phyloP scores from a whole-genome alignment of 768 basidiomycete genomes.

The Leccinellum luteum region DNA sequence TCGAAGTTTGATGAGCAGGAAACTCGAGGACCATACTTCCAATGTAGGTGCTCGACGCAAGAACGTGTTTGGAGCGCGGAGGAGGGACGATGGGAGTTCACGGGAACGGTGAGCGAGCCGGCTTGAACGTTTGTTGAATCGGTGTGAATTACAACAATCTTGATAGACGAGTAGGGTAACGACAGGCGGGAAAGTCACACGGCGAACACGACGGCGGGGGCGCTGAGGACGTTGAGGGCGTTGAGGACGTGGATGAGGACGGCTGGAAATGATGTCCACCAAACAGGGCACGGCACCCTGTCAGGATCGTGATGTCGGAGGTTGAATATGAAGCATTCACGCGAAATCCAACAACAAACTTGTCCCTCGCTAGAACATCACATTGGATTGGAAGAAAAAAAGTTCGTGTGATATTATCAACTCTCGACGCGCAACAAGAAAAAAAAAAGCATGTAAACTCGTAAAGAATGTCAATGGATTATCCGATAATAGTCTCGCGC shows the following conservation, averaged over 20 bases:
- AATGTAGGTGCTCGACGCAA: background rate
- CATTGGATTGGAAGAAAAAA: slow-evolving; percentile 9
- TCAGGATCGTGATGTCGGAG: slow-evolving; percentile 23
- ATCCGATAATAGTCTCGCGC: slow-evolving; percentile 35
- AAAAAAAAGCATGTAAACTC: slow-evolving; percentile 22
- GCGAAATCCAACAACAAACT: background rate
- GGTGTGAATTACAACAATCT: slow-evolving; percentile 16
- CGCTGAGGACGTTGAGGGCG: slow-evolving; percentile 7
- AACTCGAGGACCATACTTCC: slow-evolving; percentile 30
- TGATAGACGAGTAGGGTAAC: slow-evolving; percentile 1
- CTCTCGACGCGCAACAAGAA: slow-evolving; percentile 26
- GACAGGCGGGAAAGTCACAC: slow-evolving; percentile 6
- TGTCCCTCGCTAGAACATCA: slow-evolving; percentile 1
- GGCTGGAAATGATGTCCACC: slow-evolving; percentile 5
- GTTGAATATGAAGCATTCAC: slow-evolving; percentile 22
- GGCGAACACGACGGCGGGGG: background rate
- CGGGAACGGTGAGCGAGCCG: slow-evolving; percentile 5
- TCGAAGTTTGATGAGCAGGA: slow-evolving; percentile 27
- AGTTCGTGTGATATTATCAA: slow-evolving; percentile 24
- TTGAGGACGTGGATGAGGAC: slow-evolving; percentile 6
- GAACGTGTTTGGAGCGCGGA: background rate
- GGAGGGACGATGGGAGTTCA: background rate
- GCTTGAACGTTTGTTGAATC: slow-evolving; percentile 10
- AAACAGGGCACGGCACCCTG: slow-evolving; percentile 8
- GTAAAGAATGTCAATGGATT: slow-evolving; percentile 38